Percentiles rank a stretch among this genome's conserved stretches.
Conservation (phyloP, 1,284 basidiomycete species). For the Amylostereum areolatum region DNA sequence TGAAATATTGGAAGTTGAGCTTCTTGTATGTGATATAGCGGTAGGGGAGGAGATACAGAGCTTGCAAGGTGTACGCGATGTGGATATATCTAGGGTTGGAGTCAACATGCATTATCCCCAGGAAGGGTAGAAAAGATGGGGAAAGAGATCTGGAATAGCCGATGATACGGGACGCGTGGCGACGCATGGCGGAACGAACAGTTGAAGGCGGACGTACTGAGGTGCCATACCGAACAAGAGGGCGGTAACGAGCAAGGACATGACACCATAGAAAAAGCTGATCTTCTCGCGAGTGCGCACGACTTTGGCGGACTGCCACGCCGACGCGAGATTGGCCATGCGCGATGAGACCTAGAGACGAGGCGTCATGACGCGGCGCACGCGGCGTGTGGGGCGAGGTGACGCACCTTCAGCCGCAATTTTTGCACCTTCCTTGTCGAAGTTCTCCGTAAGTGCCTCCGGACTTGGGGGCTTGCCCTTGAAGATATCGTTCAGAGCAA, state of each 20-base stretch:
- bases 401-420: constrained; percentile 61
- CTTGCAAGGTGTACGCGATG: constrained; percentile 71
- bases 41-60: constrained; percentile 72
- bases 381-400: constrained; percentile 1
- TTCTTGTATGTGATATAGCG: constrained; percentile 84
- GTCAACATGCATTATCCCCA: no score
- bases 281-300: constrained; percentile 88
- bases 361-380: constrained; percentile 4
- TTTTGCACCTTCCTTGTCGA: constrained; percentile 84
- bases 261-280: constrained; percentile 89
- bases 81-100: constrained; percentile 59
- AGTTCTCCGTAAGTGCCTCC: constrained; percentile 63
- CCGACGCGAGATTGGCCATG: constrained; percentile 62
- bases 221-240: constrained; percentile 81
- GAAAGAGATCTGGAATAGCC: neutral
- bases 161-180: constrained; percentile 1
- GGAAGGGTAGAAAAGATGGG: no score
- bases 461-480: constrained; percentile 67
- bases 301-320: constrained; percentile 89
- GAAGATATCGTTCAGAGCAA: constrained; percentile 42
- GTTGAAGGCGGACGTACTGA: constrained; percentile 51
- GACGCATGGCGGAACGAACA: constrained; percentile 14
- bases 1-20: constrained; percentile 88
- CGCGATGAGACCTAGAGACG: constrained; percentile 62
- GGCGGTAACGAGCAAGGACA: constrained; percentile 78